Evolutionary conservation across 768 basidiomycete genomes (phyloP).

Genomic region (Naganishia vishniacii): DNA sequence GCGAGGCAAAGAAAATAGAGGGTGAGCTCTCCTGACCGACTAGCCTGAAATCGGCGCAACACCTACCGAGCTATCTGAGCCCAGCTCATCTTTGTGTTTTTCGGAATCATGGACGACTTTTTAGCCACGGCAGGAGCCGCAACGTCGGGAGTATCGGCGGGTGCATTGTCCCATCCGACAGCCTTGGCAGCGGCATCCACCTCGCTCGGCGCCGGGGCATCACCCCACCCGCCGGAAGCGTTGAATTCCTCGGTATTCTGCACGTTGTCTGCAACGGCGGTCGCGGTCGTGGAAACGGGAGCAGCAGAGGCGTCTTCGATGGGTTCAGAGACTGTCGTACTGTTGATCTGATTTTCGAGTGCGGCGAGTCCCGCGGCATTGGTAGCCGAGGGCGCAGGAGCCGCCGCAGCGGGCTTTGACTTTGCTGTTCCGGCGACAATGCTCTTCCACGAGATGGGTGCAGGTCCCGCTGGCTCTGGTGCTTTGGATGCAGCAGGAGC

Average conservation of each 20-base stretch:
- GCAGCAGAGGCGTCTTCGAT: constrained; percentile 22
- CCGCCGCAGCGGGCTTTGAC: constrained; percentile 6
- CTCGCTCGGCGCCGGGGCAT: constrained; percentile 45
- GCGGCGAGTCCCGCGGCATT: constrained; percentile 17
- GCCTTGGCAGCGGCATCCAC: constrained; percentile 43
- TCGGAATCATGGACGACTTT: constrained; percentile 31
- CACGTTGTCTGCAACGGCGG: constrained; percentile 24
- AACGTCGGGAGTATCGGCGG: constrained; percentile 21
- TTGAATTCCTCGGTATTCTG: constrained; percentile 42
- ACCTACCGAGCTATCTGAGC: constrained; percentile 50
- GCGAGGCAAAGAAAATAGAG: no score
- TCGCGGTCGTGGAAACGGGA: constrained; percentile 34
- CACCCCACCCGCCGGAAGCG: constrained; percentile 44
- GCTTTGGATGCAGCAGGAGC: constrained; percentile 7
- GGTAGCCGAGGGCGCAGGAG: not conserved
- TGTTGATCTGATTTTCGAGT: constrained; percentile 10
- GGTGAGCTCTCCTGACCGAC: not conserved
- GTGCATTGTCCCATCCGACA: constrained; percentile 30
- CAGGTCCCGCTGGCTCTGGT: constrained; percentile 3
- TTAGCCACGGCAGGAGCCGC: constrained; percentile 35
- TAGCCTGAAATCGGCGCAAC: not conserved
- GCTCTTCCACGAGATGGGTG: constrained; percentile 22
- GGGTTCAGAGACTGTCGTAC: not conserved
- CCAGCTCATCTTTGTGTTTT: constrained; percentile 48
- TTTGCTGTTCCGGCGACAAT: constrained; percentile 19